Base-by-base conservation (phyloP, 345 rosid genomes). In the Diplotaxis tenuifolia region DNA sequence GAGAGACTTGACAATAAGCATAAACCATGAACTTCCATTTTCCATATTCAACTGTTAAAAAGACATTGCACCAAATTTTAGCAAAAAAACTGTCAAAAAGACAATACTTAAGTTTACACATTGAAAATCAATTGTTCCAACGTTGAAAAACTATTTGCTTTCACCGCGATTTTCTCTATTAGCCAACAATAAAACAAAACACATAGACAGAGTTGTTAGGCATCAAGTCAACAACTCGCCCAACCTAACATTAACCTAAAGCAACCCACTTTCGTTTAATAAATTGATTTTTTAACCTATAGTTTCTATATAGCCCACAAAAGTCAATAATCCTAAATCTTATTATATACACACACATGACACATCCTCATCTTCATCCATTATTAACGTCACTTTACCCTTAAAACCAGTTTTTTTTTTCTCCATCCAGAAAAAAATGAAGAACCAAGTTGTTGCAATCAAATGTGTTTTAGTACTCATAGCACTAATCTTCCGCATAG, bases 401-500 rank as follows among this genome's bases (percentile, higher is more conserved):
- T 56, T 65, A 27, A 45, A 65, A 63, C 71, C 79, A 25, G 20
- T 27, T 54, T 49, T 29, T 29, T 68, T 40, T 6, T 25, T 3
- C n/a, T 42, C 57, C 64, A 28, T 20, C 32, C 23, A 36, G 16
- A 38, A 32, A 23, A 59, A 66, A 15, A 78, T 72, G 77, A 72
- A 72, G 70, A 62, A 22, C 61, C 70, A 72, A 42, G 68, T 83
- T 76, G 68, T 82, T 76, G 47, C 82, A 68, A 60, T 84, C 76
- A 71, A 57, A 55, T 36, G n/a, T 36, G 50, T n/a, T 45, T 2
- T 45, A 45, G 10, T 70, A 50, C 65, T 83, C 56, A 6, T 80
- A 19, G 91, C 82, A 72, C 72, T 68, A 53, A 57, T 82, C 79
- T 7, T 72, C 76, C 87, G 84, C 53, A 83, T 79, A 32, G 86